These are phyloP conservation scores for Leccinum pallidistipes DNA, from an alignment of 1,284 basidiomycete genomes.

Conservation along the genomic window DNA sequence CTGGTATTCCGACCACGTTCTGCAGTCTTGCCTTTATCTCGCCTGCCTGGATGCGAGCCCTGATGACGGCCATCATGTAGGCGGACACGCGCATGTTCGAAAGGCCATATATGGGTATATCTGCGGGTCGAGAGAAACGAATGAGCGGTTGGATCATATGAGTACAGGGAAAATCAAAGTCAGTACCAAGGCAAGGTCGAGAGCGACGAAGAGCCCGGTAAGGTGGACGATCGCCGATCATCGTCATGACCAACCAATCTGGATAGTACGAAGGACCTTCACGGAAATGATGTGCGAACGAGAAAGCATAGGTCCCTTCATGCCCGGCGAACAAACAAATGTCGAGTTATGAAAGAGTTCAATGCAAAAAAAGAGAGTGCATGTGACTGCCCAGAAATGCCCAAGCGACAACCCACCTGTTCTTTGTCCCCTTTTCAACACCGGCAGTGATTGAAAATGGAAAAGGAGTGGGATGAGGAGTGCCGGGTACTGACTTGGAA, in stretches of 20 bases:
- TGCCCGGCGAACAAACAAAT: neutral
- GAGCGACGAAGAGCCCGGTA: conserved; percentile 1
- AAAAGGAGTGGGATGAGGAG: conserved; percentile 42
- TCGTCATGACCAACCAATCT: neutral
- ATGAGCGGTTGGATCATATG: conserved; percentile 9
- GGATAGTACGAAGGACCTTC: neutral
- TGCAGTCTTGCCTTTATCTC: conserved; percentile 17
- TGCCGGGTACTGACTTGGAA: conserved; percentile 26
- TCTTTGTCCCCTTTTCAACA: conserved; percentile 93
- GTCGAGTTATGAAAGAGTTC: neutral
- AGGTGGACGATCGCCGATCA: conserved; percentile 12
- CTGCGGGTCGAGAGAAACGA: conserved; percentile 41
- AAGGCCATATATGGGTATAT: conserved; percentile 94
- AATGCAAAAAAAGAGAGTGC: neutral
- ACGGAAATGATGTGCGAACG: neutral
- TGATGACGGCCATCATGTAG: conserved; percentile 46
- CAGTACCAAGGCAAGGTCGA: neutral
- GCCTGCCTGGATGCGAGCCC: conserved; percentile 31
- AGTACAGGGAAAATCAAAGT: neutral
- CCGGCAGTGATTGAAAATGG: conserved; percentile 96
- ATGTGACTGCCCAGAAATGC: conserved; percentile 7
- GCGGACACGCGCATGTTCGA: conserved; percentile 87
- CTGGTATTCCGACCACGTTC: conserved; percentile 21
- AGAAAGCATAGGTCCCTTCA: neutral
- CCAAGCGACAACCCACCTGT: conserved; percentile 64